Evolutionary conservation across 2,329 filamentous ascomycete species (phyloP).

Genomic region (Exserohilum turcica): DNA sequence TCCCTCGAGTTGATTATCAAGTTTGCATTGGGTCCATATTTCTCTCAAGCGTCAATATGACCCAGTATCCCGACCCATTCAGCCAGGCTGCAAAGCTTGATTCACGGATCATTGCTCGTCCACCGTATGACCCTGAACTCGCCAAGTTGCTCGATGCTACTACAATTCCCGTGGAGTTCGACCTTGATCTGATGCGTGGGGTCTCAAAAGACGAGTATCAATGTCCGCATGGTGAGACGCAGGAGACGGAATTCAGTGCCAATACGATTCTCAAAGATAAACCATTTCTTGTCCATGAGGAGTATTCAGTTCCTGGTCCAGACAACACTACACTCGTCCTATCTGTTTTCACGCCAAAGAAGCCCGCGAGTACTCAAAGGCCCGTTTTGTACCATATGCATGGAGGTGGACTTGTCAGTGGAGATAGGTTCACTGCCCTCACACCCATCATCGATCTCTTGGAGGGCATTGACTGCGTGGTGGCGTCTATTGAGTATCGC

Average conservation of each 20-base stretch:
- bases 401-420: constrained; percentile 50
- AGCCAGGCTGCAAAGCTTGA: constrained; percentile 15
- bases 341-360: too few species aligned
- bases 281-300: too few species aligned
- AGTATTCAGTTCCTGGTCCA: too few species aligned
- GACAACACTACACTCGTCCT: too few species aligned
- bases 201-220: too few species aligned
- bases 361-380: background rate
- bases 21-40: too few species aligned
- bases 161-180: constrained; percentile 13
- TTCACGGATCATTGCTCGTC: constrained; percentile 11
- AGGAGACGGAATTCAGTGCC: too few species aligned
- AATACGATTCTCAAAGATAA: too few species aligned
- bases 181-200: constrained; percentile 16
- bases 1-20: too few species aligned
- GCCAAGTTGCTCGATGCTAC: constrained; percentile 13
- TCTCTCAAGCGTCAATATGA: too few species aligned
- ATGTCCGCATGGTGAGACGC: too few species aligned
- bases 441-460: constrained; percentile 33
- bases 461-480: constrained; percentile 16
- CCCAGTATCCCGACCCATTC: constrained; percentile 6
- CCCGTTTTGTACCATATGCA: constrained; percentile 40
- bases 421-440: constrained; percentile 32
- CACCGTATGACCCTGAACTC: constrained; percentile 7
- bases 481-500: constrained; percentile 48